phyloP scores from a whole-genome alignment of 768 basidiomycete genomes.

The Hypholoma fasciculare region DNA sequence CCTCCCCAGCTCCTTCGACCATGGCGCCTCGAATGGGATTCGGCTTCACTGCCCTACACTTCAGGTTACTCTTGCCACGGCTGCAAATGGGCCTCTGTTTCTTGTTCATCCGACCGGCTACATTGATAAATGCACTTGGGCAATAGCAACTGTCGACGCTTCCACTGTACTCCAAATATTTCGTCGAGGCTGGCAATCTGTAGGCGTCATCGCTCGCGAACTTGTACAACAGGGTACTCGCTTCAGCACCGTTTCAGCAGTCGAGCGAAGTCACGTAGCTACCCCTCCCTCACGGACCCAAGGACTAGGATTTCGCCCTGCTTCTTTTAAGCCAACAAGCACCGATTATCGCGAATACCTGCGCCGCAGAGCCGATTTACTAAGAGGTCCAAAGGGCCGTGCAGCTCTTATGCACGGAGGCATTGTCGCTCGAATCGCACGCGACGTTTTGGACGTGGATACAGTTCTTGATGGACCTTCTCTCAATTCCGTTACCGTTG shows the following conservation, averaged over 20 bases:
- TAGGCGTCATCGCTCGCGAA: conserved; percentile 1
- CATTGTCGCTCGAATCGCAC: conserved; percentile 21
- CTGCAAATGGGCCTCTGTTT: background rate
- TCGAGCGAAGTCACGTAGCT: background rate
- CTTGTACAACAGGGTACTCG: background rate
- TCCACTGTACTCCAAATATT: conserved; percentile 5
- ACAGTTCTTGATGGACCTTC: conserved; percentile 19
- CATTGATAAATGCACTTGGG: conserved; percentile 1
- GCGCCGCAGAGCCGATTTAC: background rate
- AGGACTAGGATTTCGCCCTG: background rate
- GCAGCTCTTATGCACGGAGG: conserved; percentile 25
- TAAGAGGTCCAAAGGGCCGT: conserved; percentile 17
- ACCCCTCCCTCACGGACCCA: background rate
- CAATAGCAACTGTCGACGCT: background rate
- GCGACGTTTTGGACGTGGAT: conserved; percentile 5
- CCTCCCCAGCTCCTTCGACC: background rate
- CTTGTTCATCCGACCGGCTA: conserved; percentile 22
- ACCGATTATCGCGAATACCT: background rate
- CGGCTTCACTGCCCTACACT: background rate
- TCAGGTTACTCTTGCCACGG: background rate
- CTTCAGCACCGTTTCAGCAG: conserved; percentile 1
- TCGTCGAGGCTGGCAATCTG: background rate
- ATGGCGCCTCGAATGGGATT: background rate
- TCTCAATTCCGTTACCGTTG: background rate
- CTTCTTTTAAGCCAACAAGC: background rate